phyloP scores from a whole-genome alignment of 805 yeast species.

The Yarrowia deformans region DNA sequence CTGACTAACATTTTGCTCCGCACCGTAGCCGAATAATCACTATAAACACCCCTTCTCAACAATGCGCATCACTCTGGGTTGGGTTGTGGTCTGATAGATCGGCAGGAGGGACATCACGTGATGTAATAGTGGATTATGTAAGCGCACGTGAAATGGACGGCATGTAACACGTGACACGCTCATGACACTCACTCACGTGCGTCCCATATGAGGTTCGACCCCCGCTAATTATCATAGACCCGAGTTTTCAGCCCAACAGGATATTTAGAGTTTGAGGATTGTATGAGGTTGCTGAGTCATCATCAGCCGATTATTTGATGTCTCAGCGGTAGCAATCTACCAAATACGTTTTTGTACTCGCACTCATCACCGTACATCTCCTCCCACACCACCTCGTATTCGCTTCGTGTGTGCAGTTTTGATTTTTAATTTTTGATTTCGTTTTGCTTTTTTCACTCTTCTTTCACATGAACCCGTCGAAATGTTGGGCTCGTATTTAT shows the following conservation, averaged over 20 bases:
- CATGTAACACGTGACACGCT: slow-evolving; percentile 5
- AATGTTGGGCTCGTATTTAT: slow-evolving; percentile 21
- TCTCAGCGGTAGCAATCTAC: too few relatives aligned
- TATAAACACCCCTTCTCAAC: slow-evolving; percentile 8
- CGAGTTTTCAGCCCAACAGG: too few relatives aligned
- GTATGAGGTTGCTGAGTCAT: too few relatives aligned
- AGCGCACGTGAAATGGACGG: slow-evolving; percentile 5
- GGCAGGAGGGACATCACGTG: not conserved
- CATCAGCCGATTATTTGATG: too few relatives aligned
- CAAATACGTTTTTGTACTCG: too few relatives aligned
- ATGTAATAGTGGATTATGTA: not conserved
- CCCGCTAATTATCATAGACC: too few relatives aligned
- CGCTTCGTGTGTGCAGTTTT: not conserved
- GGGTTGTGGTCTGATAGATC: slow-evolving; percentile 15
- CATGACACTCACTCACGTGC: not conserved
- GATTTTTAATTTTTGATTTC: too few relatives aligned
- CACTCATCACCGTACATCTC: too few relatives aligned
- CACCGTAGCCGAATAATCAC: slow-evolving; percentile 10
- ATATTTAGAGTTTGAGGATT: too few relatives aligned
- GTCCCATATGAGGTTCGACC: too few relatives aligned
- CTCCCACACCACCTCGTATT: not conserved
- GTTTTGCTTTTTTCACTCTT: too few relatives aligned
- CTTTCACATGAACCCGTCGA: slow-evolving; percentile 1
- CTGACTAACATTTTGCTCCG: too few relatives aligned
- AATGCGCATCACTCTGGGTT: not conserved